Evolutionary conservation across 1,284 basidiomycete genomes (phyloP).

Genomic region (Austroboletus novae-zelandiae): DNA sequence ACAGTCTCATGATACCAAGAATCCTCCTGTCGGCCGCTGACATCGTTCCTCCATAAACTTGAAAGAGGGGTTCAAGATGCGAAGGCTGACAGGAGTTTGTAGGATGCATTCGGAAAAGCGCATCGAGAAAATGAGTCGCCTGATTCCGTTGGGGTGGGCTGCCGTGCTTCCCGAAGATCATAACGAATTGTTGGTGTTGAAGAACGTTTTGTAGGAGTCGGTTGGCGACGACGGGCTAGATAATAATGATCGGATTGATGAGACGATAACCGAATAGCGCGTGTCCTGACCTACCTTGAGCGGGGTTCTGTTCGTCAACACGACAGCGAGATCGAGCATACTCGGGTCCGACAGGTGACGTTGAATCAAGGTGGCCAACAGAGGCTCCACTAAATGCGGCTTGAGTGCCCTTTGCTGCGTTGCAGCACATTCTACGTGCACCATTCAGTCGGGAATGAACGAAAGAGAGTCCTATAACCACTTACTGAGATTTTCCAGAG

Average conservation of each 20-base stretch:
- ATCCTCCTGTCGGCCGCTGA: conserved; percentile 63
- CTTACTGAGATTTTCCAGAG: conserved; percentile 42
- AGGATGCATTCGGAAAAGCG: conserved; percentile 73
- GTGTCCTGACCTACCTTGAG: conserved; percentile 53
- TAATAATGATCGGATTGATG: background rate
- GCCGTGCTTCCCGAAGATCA: conserved; percentile 33
- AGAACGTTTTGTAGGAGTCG: conserved; percentile 60
- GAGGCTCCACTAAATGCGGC: conserved; percentile 68
- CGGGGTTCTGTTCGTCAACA: conserved; percentile 41
- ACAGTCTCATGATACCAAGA: conserved; percentile 73
- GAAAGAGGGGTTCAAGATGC: conserved; percentile 74
- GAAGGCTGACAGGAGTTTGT: conserved; percentile 79
- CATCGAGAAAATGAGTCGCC: conserved; percentile 55
- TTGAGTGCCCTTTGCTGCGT: conserved; percentile 41
- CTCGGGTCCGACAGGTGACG: conserved; percentile 47
- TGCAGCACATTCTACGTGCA: conserved; percentile 31
- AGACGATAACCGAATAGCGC: background rate
- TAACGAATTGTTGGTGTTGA: conserved; percentile 59
- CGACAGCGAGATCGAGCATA: conserved; percentile 50
- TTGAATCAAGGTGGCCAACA: conserved; percentile 66
- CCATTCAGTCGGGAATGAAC: background rate
- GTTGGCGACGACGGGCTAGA: conserved; percentile 60
- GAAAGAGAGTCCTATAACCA: conserved; percentile 2
- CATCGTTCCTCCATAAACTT: conserved; percentile 73
- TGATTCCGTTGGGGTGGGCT: conserved; percentile 37